Conservation (phyloP, 768 basidiomycete genomes). For the Saitozyma sp. region DNA sequence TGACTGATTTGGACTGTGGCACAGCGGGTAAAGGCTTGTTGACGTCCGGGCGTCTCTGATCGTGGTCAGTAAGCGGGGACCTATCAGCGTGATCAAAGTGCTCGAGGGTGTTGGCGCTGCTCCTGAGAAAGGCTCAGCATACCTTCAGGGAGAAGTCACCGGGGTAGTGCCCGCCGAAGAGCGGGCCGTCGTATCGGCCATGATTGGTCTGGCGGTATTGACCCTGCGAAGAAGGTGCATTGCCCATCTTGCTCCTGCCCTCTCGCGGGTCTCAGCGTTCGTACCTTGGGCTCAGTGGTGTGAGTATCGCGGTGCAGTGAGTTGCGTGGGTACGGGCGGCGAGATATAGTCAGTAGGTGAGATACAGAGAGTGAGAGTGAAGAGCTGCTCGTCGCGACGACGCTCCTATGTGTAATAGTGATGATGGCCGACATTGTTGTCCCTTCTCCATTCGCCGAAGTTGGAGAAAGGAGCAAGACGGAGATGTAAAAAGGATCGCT, state of each 20-base stretch:
- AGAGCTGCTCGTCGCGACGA: not conserved
- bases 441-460: too few relatives aligned
- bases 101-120: not conserved
- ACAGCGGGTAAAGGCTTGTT: constrained; percentile 32
- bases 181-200: constrained; percentile 18
- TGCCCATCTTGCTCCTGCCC: not conserved
- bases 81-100: not conserved
- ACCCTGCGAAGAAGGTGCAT: not conserved
- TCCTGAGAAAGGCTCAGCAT: constrained; percentile 4
- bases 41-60: constrained; percentile 3
- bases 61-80: not conserved
- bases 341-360: not conserved
- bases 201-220: too few relatives aligned
- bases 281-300: not conserved
- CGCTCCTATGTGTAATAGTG: too few relatives aligned
- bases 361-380: not conserved
- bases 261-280: not conserved
- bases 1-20: constrained; percentile 20
- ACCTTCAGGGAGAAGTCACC: constrained; percentile 37
- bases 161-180: constrained; percentile 33
- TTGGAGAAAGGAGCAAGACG: too few relatives aligned
- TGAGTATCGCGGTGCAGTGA: not conserved
- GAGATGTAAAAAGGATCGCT: too few relatives aligned
- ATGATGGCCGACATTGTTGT: too few relatives aligned
- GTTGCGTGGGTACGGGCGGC: not conserved